A percentile compares a stretch with the other conserved stretches of the same genome.
phyloP scores from a whole-genome alignment of 164 flowering plant species.

The grape (Vitis vinifera) region DNA sequence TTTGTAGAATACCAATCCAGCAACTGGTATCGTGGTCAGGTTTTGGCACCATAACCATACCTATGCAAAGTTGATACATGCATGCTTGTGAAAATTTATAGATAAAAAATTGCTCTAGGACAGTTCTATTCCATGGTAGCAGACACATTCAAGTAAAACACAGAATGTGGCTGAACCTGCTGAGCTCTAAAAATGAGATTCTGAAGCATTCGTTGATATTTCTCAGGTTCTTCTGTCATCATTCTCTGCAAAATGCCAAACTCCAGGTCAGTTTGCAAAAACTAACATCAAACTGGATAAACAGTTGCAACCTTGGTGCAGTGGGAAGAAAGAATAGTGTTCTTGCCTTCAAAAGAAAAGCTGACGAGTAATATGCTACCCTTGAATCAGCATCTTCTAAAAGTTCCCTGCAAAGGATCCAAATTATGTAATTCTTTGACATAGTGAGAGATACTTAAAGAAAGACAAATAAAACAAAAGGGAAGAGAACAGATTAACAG shows the following conservation, averaged over 20 bases:
- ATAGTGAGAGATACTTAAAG: background rate
- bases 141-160: background rate
- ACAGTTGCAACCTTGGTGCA: background rate
- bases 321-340: conserved; percentile 5
- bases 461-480: background rate
- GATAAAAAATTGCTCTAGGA: too few relatives aligned
- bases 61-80: background rate
- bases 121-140: background rate
- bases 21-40: background rate
- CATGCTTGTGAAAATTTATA: background rate
- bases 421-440: background rate
- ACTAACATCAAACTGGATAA: background rate
- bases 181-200: conserved; percentile 90
- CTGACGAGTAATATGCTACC: conserved; percentile 93
- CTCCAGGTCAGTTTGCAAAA: conserved; percentile 10
- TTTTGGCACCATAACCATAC: background rate
- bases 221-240: conserved; percentile 97
- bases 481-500: background rate
- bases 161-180: conserved; percentile 55
- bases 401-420: conserved; percentile 61
- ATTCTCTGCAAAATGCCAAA: conserved; percentile 62
- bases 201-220: conserved; percentile 86
- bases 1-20: background rate
- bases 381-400: conserved; percentile 96
- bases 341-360: conserved; percentile 93